These are phyloP conservation scores for Tribonema minus DNA, from an alignment of 108 stramenopile species.

Conservation along the genomic window DNA sequence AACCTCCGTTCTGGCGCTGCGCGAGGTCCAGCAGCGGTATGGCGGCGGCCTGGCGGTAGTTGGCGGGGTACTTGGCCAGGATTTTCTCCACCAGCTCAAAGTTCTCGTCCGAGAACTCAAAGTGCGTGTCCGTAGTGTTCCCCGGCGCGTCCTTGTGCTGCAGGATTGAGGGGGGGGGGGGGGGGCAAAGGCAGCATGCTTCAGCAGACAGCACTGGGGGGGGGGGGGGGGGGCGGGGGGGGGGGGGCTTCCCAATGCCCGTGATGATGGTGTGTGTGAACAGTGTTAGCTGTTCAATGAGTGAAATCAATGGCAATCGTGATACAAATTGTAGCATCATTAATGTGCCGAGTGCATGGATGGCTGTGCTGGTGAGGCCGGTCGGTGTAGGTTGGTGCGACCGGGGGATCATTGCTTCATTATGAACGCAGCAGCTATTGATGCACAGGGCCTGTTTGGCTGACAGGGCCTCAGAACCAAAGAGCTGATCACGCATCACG, in stretches of 20 bases:
- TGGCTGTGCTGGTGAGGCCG: too few species aligned
- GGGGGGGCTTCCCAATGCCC: background rate
- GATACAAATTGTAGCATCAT: too few species aligned
- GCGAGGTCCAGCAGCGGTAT: constrained; percentile 92
- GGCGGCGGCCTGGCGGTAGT: constrained; percentile 88
- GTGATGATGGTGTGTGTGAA: too few species aligned
- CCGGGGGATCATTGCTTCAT: too few species aligned
- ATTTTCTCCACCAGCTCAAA: constrained; percentile 72
- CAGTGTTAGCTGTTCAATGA: too few species aligned
- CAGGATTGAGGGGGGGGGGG: background rate
- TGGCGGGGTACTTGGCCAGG: constrained; percentile 88
- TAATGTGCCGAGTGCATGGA: too few species aligned
- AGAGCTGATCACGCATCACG: too few species aligned
- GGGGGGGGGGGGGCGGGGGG: background rate
- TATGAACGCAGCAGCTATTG: too few species aligned
- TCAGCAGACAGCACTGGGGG: background rate
- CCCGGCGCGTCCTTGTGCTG: constrained; percentile 89
- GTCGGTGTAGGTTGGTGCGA: too few species aligned
- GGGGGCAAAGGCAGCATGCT: background rate
- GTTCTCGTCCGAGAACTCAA: constrained; percentile 53
- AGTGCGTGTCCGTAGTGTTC: constrained; percentile 77
- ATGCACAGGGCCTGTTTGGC: too few species aligned
- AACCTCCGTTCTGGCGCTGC: constrained; percentile 92
- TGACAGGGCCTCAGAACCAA: too few species aligned
- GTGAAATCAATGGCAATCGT: too few species aligned